Evolutionary conservation across 805 yeast genomes (phyloP).

Genomic region (Saccharomyces jurei): DNA sequence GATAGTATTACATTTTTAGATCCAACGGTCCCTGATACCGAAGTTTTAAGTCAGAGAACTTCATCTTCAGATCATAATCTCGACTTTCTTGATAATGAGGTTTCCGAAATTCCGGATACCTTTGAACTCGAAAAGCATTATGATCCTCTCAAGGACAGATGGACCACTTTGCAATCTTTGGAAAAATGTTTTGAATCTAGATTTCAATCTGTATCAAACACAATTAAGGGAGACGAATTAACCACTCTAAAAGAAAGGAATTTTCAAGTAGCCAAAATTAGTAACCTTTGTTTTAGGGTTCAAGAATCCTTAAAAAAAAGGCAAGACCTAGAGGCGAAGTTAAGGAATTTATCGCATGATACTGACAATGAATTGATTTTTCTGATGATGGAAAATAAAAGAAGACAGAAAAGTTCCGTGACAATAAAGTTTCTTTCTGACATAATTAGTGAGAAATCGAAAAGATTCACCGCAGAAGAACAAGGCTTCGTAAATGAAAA

Average conservation of each 20-base stretch:
- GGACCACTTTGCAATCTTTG: not conserved
- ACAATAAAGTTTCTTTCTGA: conserved; percentile 43
- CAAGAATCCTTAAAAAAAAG: conserved; percentile 64
- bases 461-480: conserved; percentile 58
- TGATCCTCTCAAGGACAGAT: not conserved
- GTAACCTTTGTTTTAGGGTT: conserved; percentile 15
- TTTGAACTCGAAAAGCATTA: not conserved
- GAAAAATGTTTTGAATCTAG: not conserved
- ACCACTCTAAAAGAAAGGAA: not conserved
- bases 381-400: conserved; percentile 16
- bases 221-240: not conserved
- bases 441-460: conserved; percentile 49
- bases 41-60: not conserved
- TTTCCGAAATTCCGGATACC: not conserved
- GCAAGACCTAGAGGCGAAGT: conserved; percentile 42
- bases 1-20: not conserved
- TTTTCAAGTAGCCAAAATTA: not conserved
- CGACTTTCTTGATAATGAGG: not conserved
- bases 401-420: conserved; percentile 29
- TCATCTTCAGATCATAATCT: not conserved
- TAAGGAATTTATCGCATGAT: conserved; percentile 8
- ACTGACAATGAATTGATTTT: not conserved
- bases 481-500: conserved; percentile 46
- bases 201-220: not conserved
- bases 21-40: not conserved